These are phyloP conservation scores for Solanum pennellii DNA, from an alignment of 257 asterid species.

Conservation along the genomic window DNA sequence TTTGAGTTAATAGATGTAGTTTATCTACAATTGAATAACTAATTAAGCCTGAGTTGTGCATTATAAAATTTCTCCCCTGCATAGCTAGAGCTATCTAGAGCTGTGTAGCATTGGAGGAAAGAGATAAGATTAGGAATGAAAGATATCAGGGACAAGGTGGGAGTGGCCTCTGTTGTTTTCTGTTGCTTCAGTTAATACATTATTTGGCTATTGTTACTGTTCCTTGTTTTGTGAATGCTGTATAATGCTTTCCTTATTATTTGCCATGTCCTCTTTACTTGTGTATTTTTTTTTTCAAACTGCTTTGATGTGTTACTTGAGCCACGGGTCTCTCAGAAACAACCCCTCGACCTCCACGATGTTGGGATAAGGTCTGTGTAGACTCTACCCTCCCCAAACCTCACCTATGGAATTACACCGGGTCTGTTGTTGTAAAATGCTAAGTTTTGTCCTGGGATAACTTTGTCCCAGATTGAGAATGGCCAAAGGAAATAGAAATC, in stretches of 20 bases:
- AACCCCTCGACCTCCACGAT: not conserved
- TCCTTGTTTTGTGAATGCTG: not conserved
- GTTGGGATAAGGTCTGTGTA: not conserved
- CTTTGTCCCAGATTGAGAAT: not conserved
- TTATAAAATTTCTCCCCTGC: not conserved
- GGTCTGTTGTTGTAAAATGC: not conserved
- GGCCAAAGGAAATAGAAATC: not conserved
- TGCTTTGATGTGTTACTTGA: not conserved
- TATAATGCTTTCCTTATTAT: not conserved
- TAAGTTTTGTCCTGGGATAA: not conserved
- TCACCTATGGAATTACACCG: not conserved
- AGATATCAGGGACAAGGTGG: not conserved
- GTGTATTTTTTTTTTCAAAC: not conserved
- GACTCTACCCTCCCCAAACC: not conserved
- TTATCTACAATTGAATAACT: not conserved
- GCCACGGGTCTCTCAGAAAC: not conserved
- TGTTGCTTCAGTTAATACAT: not conserved
- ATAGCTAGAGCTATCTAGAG: not conserved
- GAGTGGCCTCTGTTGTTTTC: not conserved
- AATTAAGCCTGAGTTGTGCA: not conserved
- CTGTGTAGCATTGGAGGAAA: not conserved
- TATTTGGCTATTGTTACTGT: not conserved
- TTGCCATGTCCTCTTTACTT: not conserved
- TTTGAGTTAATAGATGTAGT: not conserved
- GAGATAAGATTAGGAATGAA: not conserved